Percentiles rank a stretch among this genome's conserved stretches.
Evolutionary conservation across 202 grass and related monocot species (phyloP).

Genomic region (Cymbopogon flexuosus): DNA sequence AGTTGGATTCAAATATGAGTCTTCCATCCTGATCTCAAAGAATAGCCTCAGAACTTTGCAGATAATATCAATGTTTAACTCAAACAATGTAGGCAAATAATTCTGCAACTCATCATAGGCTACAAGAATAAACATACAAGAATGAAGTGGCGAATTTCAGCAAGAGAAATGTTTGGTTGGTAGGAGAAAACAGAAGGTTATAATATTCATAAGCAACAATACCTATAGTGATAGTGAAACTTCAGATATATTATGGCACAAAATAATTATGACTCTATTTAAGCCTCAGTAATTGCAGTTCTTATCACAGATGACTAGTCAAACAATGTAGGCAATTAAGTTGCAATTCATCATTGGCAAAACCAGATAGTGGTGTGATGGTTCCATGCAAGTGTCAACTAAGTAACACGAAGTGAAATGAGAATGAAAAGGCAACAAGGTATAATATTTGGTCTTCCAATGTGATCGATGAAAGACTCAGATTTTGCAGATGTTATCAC

Average conservation of each 20-base stretch:
- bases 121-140: not conserved
- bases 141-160: not conserved
- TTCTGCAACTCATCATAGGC: conserved; percentile 21
- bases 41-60: conserved; percentile 16
- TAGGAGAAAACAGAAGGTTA: not conserved
- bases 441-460: not conserved
- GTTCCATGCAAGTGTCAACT: not conserved
- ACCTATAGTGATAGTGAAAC: not conserved
- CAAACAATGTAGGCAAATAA: conserved; percentile 38
- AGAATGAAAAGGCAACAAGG: not conserved
- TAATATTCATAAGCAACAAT: not conserved
- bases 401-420: not conserved
- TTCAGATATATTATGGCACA: not conserved
- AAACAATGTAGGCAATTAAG: conserved; percentile 42
- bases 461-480: conserved; percentile 14
- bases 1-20: not conserved
- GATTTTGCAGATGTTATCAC: conserved; percentile 25
- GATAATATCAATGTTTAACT: conserved; percentile 19
- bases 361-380: not conserved
- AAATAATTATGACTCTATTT: not conserved
- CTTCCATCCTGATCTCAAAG: not conserved
- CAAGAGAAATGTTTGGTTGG: not conserved
- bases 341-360: conserved; percentile 30
- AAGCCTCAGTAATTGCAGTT: conserved; percentile 37
- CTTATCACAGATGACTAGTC: conserved; percentile 14